Conservation (phyloP, 1,284 basidiomycete species). For the Cystobasidiaceae sp. region DNA sequence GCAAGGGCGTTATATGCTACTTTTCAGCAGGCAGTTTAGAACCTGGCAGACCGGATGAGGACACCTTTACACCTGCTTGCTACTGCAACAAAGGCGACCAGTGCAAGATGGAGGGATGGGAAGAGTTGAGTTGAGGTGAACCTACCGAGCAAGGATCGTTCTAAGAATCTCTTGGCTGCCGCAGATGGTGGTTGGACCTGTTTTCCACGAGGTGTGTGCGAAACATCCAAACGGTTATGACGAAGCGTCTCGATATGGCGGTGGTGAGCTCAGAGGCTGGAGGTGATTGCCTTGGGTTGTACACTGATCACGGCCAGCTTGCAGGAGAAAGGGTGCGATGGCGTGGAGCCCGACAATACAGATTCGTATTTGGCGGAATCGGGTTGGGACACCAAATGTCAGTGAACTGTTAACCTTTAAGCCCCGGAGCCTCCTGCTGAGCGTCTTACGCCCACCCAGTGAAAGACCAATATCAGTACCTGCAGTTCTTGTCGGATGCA, state of each 20-base stretch:
- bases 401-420: not conserved
- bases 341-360: constrained; percentile 47
- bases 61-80: constrained; percentile 37
- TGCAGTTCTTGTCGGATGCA: constrained; percentile 41
- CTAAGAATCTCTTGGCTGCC: not conserved
- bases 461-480: constrained; percentile 41
- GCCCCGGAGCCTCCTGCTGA: not conserved
- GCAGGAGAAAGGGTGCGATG: constrained; percentile 45
- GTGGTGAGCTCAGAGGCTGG: not conserved
- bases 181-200: constrained; percentile 40
- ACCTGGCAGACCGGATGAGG: constrained; percentile 33
- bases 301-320: too few relatives aligned
- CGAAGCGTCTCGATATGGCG: constrained; percentile 34
- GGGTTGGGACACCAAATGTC: constrained; percentile 28
- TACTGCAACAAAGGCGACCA: constrained; percentile 37
- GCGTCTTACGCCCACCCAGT: not conserved
- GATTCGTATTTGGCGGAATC: constrained; percentile 42
- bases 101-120: constrained; percentile 39
- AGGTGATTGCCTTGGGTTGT: too few relatives aligned
- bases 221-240: constrained; percentile 37
- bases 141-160: not conserved
- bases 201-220: constrained; percentile 35
- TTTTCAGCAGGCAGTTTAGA: constrained; percentile 46
- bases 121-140: constrained; percentile 38
- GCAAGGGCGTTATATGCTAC: constrained; percentile 47